Percentiles rank a stretch among this genome's conserved stretches.
These are phyloP conservation scores for Gastroboletus turbinatus DNA, from an alignment of 1,284 basidiomycete genomes.

Conservation along the genomic window DNA sequence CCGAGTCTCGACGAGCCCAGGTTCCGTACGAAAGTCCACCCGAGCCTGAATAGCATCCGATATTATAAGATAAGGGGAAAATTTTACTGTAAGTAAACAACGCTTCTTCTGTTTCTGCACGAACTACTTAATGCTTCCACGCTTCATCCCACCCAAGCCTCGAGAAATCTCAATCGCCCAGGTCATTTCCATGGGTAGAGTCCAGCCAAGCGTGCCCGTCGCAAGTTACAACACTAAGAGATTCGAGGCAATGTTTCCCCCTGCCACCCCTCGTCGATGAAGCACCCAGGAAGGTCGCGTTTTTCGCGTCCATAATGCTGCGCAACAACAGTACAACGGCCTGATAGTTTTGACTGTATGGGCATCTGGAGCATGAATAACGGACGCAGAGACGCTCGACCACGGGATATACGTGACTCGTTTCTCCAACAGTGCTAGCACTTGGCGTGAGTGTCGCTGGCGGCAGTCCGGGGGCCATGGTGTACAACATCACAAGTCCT, in stretches of 20 bases:
- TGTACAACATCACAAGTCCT: conserved; percentile 52
- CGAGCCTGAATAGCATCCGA: not conserved
- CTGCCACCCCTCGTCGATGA: not conserved
- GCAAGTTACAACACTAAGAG: not conserved
- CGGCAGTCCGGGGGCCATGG: conserved; percentile 30
- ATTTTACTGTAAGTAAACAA: too few species aligned
- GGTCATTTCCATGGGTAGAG: not conserved
- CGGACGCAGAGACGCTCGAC: not conserved
- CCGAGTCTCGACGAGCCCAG: not conserved
- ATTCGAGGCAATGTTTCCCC: not conserved
- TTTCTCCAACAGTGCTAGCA: not conserved
- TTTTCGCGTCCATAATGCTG: not conserved
- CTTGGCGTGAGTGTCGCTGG: not conserved
- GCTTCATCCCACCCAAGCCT: too few species aligned
- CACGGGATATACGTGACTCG: not conserved
- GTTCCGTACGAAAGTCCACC: not conserved
- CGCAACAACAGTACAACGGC: not conserved
- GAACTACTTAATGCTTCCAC: not conserved
- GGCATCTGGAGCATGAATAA: not conserved
- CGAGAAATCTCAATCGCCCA: not conserved
- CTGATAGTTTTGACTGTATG: not conserved
- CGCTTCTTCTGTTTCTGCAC: not conserved
- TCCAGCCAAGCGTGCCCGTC: not conserved
- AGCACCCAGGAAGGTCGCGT: not conserved
- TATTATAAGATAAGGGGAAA: not conserved